Base-by-base conservation (phyloP, 2,329 filamentous ascomycete genomes). In the Helotiales sp. region DNA sequence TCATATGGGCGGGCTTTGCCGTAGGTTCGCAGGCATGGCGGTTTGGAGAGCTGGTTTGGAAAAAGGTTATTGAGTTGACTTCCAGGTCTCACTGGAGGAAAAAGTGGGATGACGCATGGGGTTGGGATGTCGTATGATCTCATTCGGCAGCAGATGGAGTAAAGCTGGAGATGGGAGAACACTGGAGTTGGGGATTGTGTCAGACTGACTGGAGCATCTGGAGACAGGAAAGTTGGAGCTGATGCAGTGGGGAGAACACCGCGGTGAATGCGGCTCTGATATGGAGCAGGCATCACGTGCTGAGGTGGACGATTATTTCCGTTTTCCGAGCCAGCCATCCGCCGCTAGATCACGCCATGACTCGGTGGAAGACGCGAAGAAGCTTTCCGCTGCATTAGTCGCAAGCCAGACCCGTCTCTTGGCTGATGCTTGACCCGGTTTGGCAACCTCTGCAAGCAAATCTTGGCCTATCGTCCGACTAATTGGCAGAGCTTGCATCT, bases 1-100 rank as follows among this genome's bases (percentile, higher is more conserved):
- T 57, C 49, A 51, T 70, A 4, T 71, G 70, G 70, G 56, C 57
- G 22, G 65, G 63, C 9, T 67, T 66, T 34, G 67, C 67, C 2
- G 53, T 66, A 12, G 60, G 52, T 3, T 60, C 62, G 7, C 64
- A 69, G 29, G 49, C 31, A 33, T 55, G 57, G 63, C 49, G 56
- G 12, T 27, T 27, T 22, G 50, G 46, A 24, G 60, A 52, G 15
- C 42, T 53, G 17, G 29, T 44, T 15, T 15, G 40, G 40, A 24
- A 9, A 12, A 44, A 12, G 19, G 10, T 44, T 44, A 10, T 9
- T 24, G 22, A 44, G 27, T 27, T 25, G 22, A 24, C 19, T 15
- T 44, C 40, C n/a, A n/a, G n/a, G 5, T 15, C 10, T 6, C n/a
- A 9, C 36, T 40, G 40, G 19, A 44, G 40, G 24, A 24, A 24